phyloP scores from a whole-genome alignment of 257 asterid species.

The Lycium ferocissimum region DNA sequence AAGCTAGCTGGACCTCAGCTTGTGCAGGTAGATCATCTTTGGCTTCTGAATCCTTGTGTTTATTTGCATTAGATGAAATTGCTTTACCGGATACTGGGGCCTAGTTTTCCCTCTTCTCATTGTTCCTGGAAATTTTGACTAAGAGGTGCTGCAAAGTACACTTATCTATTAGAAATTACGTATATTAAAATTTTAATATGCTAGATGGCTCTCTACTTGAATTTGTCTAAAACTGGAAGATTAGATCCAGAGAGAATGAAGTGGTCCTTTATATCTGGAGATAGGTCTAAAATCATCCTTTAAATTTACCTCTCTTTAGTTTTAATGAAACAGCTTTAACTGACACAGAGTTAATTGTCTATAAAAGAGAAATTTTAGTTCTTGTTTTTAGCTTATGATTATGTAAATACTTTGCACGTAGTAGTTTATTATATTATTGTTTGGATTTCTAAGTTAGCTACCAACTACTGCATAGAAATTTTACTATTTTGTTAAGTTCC shows the following conservation, averaged over 20 bases:
- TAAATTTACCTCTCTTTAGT: not conserved
- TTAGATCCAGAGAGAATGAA: not conserved
- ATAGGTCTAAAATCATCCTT: not conserved
- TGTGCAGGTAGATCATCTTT: conserved; percentile 65
- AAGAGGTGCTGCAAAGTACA: conserved; percentile 1
- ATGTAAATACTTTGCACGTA: not conserved
- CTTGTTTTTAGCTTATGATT: not conserved
- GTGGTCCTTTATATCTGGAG: not conserved
- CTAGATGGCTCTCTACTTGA: not conserved
- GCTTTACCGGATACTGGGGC: not conserved
- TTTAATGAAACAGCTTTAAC: not conserved
- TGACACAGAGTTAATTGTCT: not conserved
- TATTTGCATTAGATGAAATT: not conserved
- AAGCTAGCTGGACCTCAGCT: conserved; percentile 96
- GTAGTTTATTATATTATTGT: too few relatives aligned
- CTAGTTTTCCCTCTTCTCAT: conserved; percentile 6
- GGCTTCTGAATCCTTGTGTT: not conserved
- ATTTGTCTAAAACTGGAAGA: not conserved
- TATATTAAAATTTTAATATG: not conserved
- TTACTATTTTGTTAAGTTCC: not conserved
- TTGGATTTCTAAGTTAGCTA: too few relatives aligned
- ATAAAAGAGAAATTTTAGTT: not conserved
- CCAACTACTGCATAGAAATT: conserved; percentile 8
- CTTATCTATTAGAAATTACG: not conserved
- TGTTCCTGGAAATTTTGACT: conserved; percentile 14